Base-by-base conservation (phyloP, 2,329 filamentous ascomycete species). In the Penicillium nordicum region DNA sequence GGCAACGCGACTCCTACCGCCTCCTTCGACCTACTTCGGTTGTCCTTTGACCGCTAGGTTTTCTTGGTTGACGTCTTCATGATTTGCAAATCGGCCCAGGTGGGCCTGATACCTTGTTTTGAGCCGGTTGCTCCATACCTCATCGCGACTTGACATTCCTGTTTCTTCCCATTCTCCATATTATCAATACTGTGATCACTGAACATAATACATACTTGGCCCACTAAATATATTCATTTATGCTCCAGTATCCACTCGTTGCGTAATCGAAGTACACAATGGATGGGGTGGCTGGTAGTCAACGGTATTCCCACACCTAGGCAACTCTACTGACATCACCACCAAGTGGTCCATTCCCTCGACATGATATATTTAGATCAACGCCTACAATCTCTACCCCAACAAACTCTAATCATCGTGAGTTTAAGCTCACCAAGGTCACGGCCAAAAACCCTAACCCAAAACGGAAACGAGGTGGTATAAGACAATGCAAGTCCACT, bases 201-300 rank as follows among this genome's bases (percentile, higher is more conserved):
- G 61, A 61, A 64, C 57, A 63, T 64, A 63, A 55, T 57, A 41
- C 10, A 27, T 45, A 34, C 27, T 18, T 16, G 25, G 38, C 16
- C 44, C 21, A 12, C 14, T 36, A 14, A 10, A n/a, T 36, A 3
- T 25, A 1, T 34, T 25, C 18, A 23, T 10, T 2, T 10, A 10
- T 42, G 9, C 29, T 10, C 14, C 5, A 47, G 9, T 36, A 8
- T n/a, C 14, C 21, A 5, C 34, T 18, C n/a, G 7, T 34, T 32
- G 4, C 12, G 16, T 25, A 25, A 34, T 45, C 16, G 16, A 41
- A 9, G 18, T 34, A 18, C 10, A 50, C 12, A 23, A 37, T 38
- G 11, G 50, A 37, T 38, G 23, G 4, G 16, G 29, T 27, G 27
- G n/a, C 25, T 32, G n/a, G 6, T 43, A 4, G 14, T 32, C 18